These are phyloP conservation scores for Apophysomyces variabilis DNA, from an alignment of 371 early-diverging fungal genomes.

Conservation along the genomic window DNA sequence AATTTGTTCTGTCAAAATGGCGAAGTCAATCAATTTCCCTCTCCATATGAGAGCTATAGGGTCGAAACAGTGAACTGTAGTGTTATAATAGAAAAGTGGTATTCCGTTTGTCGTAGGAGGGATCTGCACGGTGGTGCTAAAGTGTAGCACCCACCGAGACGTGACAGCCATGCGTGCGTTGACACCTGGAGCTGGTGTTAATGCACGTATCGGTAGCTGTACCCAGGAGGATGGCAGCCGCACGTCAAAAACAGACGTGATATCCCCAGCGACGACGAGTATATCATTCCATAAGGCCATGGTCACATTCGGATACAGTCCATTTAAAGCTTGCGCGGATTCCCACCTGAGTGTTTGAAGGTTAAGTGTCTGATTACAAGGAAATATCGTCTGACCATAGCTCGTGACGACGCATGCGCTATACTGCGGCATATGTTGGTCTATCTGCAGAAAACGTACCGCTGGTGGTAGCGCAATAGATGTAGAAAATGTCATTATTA, in stretches of 20 bases:
- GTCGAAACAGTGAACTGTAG: constrained; percentile 23
- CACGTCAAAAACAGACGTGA: constrained; percentile 18
- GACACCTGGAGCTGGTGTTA: constrained; percentile 2
- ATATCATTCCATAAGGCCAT: constrained; percentile 20
- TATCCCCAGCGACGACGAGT: constrained; percentile 15
- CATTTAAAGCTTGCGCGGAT: neutral
- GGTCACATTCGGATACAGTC: constrained; percentile 10
- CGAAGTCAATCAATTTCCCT: constrained; percentile 13
- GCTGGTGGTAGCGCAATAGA: neutral
- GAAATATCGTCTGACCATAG: constrained; percentile 24
- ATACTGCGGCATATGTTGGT: constrained; percentile 11
- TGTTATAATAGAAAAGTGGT: neutral
- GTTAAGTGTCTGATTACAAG: neutral
- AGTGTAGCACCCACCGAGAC: constrained; percentile 18
- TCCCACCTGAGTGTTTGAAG: constrained; percentile 2
- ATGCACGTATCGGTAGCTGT: constrained; percentile 5
- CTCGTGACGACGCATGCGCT: constrained; percentile 26
- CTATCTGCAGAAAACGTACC: neutral
- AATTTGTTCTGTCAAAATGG: constrained; percentile 9
- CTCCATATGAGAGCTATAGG: constrained; percentile 15
- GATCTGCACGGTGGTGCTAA: constrained; percentile 1
- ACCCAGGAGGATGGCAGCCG: constrained; percentile 15
- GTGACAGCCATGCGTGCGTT: constrained; percentile 17
- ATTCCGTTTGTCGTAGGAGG: neutral
- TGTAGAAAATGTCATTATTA: neutral